phyloP scores from a whole-genome alignment of 108 stramenopile species.

The Epithemia pelagica region DNA sequence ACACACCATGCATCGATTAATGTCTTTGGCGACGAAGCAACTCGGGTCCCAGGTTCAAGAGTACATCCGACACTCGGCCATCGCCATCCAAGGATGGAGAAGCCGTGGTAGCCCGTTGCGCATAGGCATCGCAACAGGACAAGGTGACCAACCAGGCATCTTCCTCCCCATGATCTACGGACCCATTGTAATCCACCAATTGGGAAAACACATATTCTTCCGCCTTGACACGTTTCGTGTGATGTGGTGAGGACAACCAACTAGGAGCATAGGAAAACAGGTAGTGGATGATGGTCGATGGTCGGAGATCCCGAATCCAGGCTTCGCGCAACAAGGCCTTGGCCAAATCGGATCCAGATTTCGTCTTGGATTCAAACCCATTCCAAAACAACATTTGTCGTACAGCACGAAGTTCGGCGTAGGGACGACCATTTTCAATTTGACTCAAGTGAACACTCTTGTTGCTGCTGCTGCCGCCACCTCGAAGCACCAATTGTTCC shows the following conservation, averaged over 20 bases:
- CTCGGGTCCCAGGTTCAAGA: constrained; percentile 78
- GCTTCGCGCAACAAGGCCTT: constrained; percentile 65
- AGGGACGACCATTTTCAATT: constrained; percentile 71
- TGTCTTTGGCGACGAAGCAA: constrained; percentile 28
- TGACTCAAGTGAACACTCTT: constrained; percentile 42
- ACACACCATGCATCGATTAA: too few relatives aligned
- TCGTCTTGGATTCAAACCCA: constrained; percentile 58
- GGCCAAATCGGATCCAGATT: constrained; percentile 44
- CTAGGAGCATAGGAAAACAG: constrained; percentile 74
- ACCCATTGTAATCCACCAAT: constrained; percentile 63
- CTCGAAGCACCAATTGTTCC: constrained; percentile 70
- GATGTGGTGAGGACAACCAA: constrained; percentile 77
- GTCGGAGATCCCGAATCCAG: constrained; percentile 79
- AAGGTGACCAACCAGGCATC: constrained; percentile 83
- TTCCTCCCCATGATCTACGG: constrained; percentile 76
- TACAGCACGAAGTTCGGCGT: constrained; percentile 76
- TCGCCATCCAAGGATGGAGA: constrained; percentile 37
- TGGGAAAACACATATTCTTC: constrained; percentile 69
- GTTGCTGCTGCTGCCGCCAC: constrained; percentile 10
- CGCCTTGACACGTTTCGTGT: constrained; percentile 64
- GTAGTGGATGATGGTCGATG: constrained; percentile 78
- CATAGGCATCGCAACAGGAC: constrained; percentile 83
- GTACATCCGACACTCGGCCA: constrained; percentile 51
- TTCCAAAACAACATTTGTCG: constrained; percentile 85
- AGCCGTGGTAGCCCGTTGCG: constrained; percentile 62